Evolutionary conservation across 2,329 filamentous ascomycete species (phyloP), one percentile per base, ranked within the genome.

Genomic region (Hypoxylon sp.): DNA sequence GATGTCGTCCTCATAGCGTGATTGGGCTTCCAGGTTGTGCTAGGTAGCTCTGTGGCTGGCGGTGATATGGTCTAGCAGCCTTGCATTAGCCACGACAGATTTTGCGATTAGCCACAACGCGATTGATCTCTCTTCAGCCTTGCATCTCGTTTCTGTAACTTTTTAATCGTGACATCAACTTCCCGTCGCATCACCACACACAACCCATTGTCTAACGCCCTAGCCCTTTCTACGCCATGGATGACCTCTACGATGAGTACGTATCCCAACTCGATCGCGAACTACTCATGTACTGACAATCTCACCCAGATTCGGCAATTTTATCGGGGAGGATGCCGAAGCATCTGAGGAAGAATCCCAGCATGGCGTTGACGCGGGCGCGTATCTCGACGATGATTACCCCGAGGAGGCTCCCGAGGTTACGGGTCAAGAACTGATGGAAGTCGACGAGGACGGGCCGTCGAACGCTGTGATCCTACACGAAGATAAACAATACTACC

Each of bases 401-500:
- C 85, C 86, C 28, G 87, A 87, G 54, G 86, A 88, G 62, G 87
- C 87, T 17, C 87, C 85, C 64, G 87, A 87, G 49, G 82, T 79
- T 41, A 84, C 89, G 37, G 90, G 91, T 47, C 90, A 96, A 76
- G 91, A 97, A 79, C 81, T 95, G 72, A 98, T 99, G 94, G 92
- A 98, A 73, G 81, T 98, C 44, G 94, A 98, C 75, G 88, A 93
- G 77, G 90, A 94, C 50, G 93, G 91, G 13, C 92, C 94, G 3
- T 97, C 94, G 4, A 99, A 98, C 78, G 94, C 95, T 53, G 93
- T 99, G n/a, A 87, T 99, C 60, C 86, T 99, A 47, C 95, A 99
- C 80, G 95, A 99, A 83, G 95, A 99, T 81, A 99, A 99, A 79
- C 95, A 98, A 77, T 99, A 99, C 79, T 99, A 99, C 76, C 95